Conservation (phyloP, 129 eudicot genomes). For the Cynara cardunculus region DNA sequence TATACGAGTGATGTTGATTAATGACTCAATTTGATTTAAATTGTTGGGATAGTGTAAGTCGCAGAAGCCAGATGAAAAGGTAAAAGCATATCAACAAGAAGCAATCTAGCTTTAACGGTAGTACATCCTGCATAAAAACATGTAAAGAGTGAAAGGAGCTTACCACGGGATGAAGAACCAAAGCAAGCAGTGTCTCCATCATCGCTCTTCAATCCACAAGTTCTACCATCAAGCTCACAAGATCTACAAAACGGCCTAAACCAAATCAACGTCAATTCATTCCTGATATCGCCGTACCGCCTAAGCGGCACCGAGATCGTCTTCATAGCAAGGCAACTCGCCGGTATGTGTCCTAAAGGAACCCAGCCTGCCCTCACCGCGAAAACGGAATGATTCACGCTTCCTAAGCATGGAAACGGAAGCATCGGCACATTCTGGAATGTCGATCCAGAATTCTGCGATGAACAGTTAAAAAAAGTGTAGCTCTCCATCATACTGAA, state of each 20-base stretch:
- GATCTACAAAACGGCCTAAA: slow-evolving; percentile 42
- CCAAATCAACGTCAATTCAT: slow-evolving; percentile 51
- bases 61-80: neutral
- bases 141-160: slow-evolving; percentile 3
- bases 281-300: slow-evolving; percentile 16
- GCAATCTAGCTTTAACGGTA: neutral
- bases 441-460: neutral
- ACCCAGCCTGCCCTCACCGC: slow-evolving; percentile 28
- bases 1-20: neutral
- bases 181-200: slow-evolving; percentile 32
- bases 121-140: slow-evolving; percentile 22
- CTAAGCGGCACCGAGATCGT: slow-evolving; percentile 33
- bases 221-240: slow-evolving; percentile 47
- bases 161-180: slow-evolving; percentile 27
- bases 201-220: slow-evolving; percentile 50
- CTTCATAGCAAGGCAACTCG: slow-evolving; percentile 32
- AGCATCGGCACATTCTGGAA: slow-evolving; percentile 19
- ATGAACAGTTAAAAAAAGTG: slow-evolving; percentile 54
- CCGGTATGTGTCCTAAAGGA: slow-evolving; percentile 25
- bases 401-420: slow-evolving; percentile 41
- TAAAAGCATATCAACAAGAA: slow-evolving; percentile 13
- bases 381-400: slow-evolving; percentile 36
- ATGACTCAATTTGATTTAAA: neutral
- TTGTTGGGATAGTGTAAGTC: neutral
- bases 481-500: slow-evolving; percentile 1